These are phyloP conservation scores for Colletotrichum sp. DNA, from an alignment of 2,329 filamentous ascomycete species.

Conservation along the genomic window DNA sequence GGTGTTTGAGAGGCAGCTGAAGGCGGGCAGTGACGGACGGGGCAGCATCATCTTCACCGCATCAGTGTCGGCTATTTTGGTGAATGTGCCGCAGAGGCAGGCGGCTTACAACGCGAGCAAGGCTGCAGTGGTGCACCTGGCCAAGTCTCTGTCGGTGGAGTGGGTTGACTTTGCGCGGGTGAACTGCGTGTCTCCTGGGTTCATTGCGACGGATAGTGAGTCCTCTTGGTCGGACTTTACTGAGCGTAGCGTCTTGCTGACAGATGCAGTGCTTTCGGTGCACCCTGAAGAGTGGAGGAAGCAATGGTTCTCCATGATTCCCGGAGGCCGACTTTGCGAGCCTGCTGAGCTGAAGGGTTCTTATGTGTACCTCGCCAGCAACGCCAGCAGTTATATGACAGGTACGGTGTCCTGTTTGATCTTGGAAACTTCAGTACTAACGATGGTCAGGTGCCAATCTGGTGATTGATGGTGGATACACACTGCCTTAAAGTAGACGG, in stretches of 20 bases:
- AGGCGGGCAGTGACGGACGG: slow-evolving; percentile 28
- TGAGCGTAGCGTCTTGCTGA: slow-evolving; percentile 57
- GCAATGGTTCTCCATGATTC: slow-evolving; percentile 18
- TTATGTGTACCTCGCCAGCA: slow-evolving; percentile 50
- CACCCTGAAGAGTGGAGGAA: slow-evolving; percentile 64
- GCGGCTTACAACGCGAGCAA: slow-evolving; percentile 77
- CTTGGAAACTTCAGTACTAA: neutral
- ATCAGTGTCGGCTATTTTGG: slow-evolving; percentile 42
- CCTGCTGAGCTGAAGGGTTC: slow-evolving; percentile 55
- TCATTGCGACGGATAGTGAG: slow-evolving; percentile 18
- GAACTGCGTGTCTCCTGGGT: slow-evolving; percentile 19
- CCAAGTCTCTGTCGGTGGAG: slow-evolving; percentile 72
- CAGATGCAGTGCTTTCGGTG: slow-evolving; percentile 1
- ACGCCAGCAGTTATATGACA: slow-evolving; percentile 45
- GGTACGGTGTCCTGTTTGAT: slow-evolving; percentile 24
- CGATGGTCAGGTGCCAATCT: slow-evolving; percentile 40
- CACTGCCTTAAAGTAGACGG: slow-evolving; percentile 48
- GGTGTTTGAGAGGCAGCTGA: slow-evolving; percentile 38
- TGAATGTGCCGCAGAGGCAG: slow-evolving; percentile 42
- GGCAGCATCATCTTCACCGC: slow-evolving; percentile 45
- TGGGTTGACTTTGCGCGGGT: slow-evolving; percentile 68
- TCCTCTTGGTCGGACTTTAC: slow-evolving; percentile 43
- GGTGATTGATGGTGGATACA: slow-evolving; percentile 61
- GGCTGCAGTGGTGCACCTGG: slow-evolving; percentile 75
- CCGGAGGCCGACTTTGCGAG: slow-evolving; percentile 13